These are phyloP conservation scores for Pleurotus citrinopileatus DNA, from an alignment of 768 basidiomycete genomes.

Conservation along the genomic window DNA sequence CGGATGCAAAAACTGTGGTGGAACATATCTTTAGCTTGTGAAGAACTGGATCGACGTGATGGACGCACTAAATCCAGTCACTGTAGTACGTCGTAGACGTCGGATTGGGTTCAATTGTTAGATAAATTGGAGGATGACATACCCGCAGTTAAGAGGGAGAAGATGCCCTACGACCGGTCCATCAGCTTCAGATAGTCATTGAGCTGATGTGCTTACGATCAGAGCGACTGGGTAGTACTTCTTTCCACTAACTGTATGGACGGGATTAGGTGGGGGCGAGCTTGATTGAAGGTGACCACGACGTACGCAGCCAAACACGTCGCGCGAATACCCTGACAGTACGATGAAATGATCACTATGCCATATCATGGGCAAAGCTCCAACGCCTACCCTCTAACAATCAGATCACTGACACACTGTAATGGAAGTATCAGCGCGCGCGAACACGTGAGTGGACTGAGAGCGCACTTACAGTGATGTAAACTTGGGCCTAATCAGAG, in stretches of 20 bases:
- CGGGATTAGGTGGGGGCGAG: neutral
- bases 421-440: neutral
- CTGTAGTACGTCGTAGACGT: neutral
- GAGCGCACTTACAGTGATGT: slow-evolving; percentile 23
- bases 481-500: slow-evolving; percentile 21
- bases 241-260: slow-evolving; percentile 16
- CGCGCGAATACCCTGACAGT: slow-evolving; percentile 21
- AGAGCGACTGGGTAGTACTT: slow-evolving; percentile 15
- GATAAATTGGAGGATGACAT: neutral
- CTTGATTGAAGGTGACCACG: neutral
- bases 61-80: slow-evolving; percentile 4
- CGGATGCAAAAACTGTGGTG: slow-evolving; percentile 22
- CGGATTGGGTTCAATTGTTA: neutral
- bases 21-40: neutral
- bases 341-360: neutral
- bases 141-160: neutral
- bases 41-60: neutral
- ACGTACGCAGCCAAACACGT: slow-evolving; percentile 26
- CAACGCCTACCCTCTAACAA: slow-evolving; percentile 32
- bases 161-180: neutral
- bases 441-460: neutral
- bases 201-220: slow-evolving; percentile 16
- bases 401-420: slow-evolving; percentile 26
- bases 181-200: neutral
- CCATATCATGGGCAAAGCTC: slow-evolving; percentile 1